These are phyloP conservation scores for Pyronema domesticum DNA, from an alignment of 495 filamentous ascomycete genomes.

Conservation along the genomic window DNA sequence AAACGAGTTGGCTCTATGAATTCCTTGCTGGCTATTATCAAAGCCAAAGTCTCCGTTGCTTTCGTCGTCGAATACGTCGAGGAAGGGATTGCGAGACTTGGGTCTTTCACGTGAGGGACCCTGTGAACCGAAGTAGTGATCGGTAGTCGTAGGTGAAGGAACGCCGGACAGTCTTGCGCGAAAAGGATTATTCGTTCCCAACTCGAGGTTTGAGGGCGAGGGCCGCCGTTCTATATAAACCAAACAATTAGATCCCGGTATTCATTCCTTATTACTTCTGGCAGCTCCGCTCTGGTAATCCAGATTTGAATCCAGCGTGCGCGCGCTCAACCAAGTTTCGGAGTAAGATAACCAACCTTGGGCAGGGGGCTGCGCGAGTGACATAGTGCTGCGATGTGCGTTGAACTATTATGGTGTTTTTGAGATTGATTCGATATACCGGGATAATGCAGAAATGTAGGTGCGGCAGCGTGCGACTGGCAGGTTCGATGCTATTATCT, in stretches of 20 bases:
- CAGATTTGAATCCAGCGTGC: too few species aligned
- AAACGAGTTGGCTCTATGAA: conserved; percentile 40
- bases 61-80: conserved; percentile 50
- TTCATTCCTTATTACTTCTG: too few species aligned
- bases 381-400: conserved; percentile 11
- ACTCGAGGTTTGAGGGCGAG: conserved; percentile 32
- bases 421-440: conserved; percentile 1
- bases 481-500: background rate
- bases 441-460: background rate
- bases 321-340: conserved; percentile 12
- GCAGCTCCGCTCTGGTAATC: too few species aligned
- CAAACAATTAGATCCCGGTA: background rate
- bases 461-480: conserved; percentile 4
- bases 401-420: background rate
- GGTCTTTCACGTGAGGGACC: conserved; percentile 39
- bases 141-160: conserved; percentile 43
- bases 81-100: conserved; percentile 77
- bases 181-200: conserved; percentile 96
- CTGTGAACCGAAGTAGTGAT: conserved; percentile 35
- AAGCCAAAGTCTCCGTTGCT: conserved; percentile 30
- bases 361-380: conserved; percentile 25
- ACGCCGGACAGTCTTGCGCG: conserved; percentile 45
- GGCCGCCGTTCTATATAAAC: conserved; percentile 21
- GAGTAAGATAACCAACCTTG: conserved; percentile 20
- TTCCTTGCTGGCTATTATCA: conserved; percentile 25